phyloP scores from a whole-genome alignment of 2,329 filamentous ascomycete genomes.

The Trichophaea hybrida region DNA sequence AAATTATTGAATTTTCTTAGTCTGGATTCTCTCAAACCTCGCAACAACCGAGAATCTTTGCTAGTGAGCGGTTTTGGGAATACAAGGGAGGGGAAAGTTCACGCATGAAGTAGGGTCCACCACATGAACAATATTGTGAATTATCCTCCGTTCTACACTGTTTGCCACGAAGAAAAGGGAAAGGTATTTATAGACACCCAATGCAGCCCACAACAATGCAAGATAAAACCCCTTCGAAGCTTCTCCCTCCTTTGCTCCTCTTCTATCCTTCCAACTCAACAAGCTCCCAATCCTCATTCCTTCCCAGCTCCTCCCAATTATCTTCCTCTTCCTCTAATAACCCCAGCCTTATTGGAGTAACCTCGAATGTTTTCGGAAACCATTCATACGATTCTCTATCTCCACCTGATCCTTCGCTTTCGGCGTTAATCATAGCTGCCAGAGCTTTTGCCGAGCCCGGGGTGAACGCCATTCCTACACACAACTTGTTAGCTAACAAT shows the following conservation, averaged over 20 bases:
- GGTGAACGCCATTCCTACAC: constrained; percentile 41
- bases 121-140: too few species aligned
- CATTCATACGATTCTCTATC: background rate
- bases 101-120: too few species aligned
- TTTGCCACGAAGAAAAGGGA: too few species aligned
- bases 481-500: constrained; percentile 41
- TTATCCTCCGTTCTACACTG: too few species aligned
- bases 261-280: background rate
- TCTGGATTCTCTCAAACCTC: too few species aligned
- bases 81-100: too few species aligned
- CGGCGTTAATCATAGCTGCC: background rate
- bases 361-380: constrained; percentile 1
- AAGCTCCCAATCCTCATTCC: background rate
- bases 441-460: constrained; percentile 25
- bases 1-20: too few species aligned
- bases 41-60: too few species aligned
- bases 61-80: too few species aligned
- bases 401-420: background rate
- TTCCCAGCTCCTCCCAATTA: background rate
- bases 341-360: background rate
- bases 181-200: too few species aligned
- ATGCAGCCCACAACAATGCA: too few species aligned
- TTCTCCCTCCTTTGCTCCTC: background rate
- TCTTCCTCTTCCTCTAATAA: background rate
- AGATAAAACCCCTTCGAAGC: too few species aligned